phyloP scores from a whole-genome alignment of 805 yeast genomes.

The Candida namnaoensis region DNA sequence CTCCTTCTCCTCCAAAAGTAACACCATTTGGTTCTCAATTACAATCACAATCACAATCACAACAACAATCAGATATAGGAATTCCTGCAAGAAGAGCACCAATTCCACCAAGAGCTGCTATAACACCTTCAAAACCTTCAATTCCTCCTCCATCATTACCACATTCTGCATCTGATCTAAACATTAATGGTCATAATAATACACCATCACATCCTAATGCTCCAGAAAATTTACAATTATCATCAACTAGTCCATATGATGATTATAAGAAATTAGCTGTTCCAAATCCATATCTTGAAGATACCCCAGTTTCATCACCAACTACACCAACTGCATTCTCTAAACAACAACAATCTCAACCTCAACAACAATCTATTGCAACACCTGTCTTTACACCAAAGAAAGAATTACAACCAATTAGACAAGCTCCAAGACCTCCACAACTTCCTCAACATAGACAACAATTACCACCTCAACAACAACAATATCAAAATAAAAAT shows the following conservation, averaged over 20 bases:
- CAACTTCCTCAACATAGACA: slow-evolving; percentile 19
- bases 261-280: slow-evolving; percentile 1
- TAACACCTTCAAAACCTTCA: slow-evolving; percentile 7
- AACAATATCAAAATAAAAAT: background rate
- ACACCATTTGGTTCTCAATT: slow-evolving; percentile 13
- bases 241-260: slow-evolving; percentile 2
- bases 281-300: slow-evolving; percentile 14
- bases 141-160: slow-evolving; percentile 1
- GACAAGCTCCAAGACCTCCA: slow-evolving; percentile 21
- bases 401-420: slow-evolving; percentile 14
- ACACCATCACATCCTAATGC: slow-evolving; percentile 12
- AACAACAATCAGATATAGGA: slow-evolving; percentile 5
- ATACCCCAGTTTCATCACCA: background rate
- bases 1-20: slow-evolving; percentile 31
- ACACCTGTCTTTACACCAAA: slow-evolving; percentile 4
- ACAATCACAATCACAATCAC: slow-evolving; percentile 3
- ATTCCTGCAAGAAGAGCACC: background rate
- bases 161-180: slow-evolving; percentile 7
- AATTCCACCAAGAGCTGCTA: background rate
- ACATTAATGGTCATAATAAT: slow-evolving; percentile 3
- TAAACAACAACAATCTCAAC: slow-evolving; percentile 1
- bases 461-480: slow-evolving; percentile 6
- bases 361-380: slow-evolving; percentile 2
- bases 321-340: background rate
- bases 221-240: slow-evolving; percentile 24